Percentiles rank a stretch among this genome's conserved stretches.
Evolutionary conservation across 305 asterid genomes (phyloP).

Genomic region (Caryopteris hybrid): DNA sequence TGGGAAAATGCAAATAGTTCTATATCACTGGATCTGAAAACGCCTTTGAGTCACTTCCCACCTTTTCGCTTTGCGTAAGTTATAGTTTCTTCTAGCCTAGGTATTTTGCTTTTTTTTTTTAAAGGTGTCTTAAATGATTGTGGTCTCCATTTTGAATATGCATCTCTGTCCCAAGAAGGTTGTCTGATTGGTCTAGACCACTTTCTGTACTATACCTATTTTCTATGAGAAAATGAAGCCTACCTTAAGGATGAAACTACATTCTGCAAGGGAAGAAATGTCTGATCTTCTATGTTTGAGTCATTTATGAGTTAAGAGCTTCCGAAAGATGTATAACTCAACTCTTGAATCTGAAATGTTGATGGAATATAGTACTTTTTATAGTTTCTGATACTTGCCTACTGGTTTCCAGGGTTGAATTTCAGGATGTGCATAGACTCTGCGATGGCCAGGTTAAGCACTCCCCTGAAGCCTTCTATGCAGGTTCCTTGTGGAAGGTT

Average conservation of each 20-base stretch:
- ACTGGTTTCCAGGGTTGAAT: constrained; percentile 71
- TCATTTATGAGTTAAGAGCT: background rate
- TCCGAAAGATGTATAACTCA: background rate
- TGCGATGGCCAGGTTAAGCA: constrained; percentile 94
- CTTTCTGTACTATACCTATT: background rate
- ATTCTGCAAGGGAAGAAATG: background rate
- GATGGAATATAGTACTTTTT: background rate
- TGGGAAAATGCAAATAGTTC: constrained; percentile 73
- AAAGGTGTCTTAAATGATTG: background rate
- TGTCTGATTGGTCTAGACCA: background rate
- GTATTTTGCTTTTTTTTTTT: background rate
- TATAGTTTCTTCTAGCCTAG: constrained; percentile 22
- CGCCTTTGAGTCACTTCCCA: constrained; percentile 93
- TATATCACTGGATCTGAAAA: constrained; percentile 88
- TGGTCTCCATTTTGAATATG: constrained; percentile 4
- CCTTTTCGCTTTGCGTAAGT: constrained; percentile 98
- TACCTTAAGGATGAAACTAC: background rate
- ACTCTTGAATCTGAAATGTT: constrained; percentile 5
- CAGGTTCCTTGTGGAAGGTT: constrained; percentile 99
- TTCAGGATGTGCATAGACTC: constrained; percentile 87
- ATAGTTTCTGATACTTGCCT: constrained; percentile 18
- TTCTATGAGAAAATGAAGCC: background rate
- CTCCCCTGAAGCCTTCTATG: constrained; percentile 88
- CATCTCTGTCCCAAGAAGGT: background rate
- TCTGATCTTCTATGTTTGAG: constrained; percentile 8